A percentile compares a stretch with the other conserved stretches of the same genome.
Conservation (phyloP, 768 basidiomycete genomes). For the Chalciporus sphaerocephalus region DNA sequence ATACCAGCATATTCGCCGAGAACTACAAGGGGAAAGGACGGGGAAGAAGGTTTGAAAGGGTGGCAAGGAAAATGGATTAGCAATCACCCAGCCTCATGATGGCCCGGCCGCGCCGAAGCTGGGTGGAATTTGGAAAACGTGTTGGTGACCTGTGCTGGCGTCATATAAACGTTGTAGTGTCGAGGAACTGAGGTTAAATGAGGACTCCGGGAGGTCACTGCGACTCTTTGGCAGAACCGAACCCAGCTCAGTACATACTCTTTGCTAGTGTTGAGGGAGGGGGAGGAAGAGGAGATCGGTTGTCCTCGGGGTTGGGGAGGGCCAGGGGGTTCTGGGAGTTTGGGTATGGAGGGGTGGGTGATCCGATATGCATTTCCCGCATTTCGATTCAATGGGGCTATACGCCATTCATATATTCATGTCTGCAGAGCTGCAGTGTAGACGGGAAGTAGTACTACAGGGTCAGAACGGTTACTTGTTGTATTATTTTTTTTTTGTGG, state of each 20-base stretch:
- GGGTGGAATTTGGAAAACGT: constrained; percentile 19
- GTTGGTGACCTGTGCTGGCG: constrained; percentile 15
- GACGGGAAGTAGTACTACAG: too few relatives aligned
- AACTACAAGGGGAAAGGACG: constrained; percentile 10
- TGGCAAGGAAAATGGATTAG: constrained; percentile 1
- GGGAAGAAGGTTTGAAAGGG: neutral
- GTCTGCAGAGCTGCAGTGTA: neutral
- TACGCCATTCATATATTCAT: too few relatives aligned
- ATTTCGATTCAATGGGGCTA: constrained; percentile 1
- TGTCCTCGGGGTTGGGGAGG: neutral
- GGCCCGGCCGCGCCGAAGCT: constrained; percentile 17
- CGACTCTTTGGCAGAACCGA: too few relatives aligned
- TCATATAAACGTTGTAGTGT: constrained; percentile 11
- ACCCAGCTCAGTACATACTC: too few relatives aligned
- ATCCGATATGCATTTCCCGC: constrained; percentile 1
- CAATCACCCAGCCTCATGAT: constrained; percentile 12
- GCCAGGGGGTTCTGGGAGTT: neutral
- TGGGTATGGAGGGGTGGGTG: neutral
- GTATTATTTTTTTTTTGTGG: constrained; percentile 8
- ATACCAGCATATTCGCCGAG: constrained; percentile 5
- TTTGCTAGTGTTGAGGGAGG: too few relatives aligned
- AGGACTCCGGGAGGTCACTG: too few relatives aligned
- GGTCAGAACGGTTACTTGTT: too few relatives aligned
- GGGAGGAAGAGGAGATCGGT: neutral
- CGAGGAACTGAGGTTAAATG: too few relatives aligned